Evolutionary conservation across 2,329 filamentous ascomycete genomes (phyloP).

Genomic region (Thelonectria rubi): DNA sequence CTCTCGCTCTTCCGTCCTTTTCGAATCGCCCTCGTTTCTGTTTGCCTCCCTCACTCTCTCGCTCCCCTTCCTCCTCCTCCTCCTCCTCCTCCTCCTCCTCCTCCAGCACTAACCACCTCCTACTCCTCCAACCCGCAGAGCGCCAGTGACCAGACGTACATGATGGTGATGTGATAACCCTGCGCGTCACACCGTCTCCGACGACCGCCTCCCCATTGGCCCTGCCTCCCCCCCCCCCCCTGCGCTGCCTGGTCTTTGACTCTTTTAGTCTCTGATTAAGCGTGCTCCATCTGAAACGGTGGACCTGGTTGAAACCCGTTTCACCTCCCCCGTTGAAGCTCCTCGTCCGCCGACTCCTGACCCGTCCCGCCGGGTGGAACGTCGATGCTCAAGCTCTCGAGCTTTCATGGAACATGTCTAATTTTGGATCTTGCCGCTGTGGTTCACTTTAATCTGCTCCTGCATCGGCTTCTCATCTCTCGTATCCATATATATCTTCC

Average conservation of each 20-base stretch:
- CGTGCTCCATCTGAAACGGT: constrained; percentile 39
- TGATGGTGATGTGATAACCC: constrained; percentile 43
- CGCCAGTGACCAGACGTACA: constrained; percentile 43
- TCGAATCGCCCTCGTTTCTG: background rate
- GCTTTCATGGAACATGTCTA: no score
- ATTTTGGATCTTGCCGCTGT: constrained; percentile 31
- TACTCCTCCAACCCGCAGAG: constrained; percentile 33
- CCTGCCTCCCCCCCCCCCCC: constrained; percentile 1
- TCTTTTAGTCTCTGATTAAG: constrained; percentile 1
- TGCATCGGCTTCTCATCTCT: constrained; percentile 12
- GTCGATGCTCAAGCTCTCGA: no score
- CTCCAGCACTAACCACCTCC: constrained; percentile 17
- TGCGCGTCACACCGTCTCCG: constrained; percentile 42
- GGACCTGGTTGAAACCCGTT: constrained; percentile 40
- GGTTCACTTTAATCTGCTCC: constrained; percentile 16
- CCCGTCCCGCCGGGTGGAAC: constrained; percentile 39
- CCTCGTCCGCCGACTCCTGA: constrained; percentile 3
- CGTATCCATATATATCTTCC: constrained; percentile 28
- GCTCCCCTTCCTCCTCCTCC: background rate
- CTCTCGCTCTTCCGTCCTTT: background rate
- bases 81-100: background rate
- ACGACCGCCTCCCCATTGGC: constrained; percentile 31
- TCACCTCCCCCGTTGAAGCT: constrained; percentile 30
- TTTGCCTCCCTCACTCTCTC: background rate
- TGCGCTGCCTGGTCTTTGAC: no score